These are phyloP conservation scores for Wickerhamomyces bovis DNA, from an alignment of 805 yeast genomes.

Conservation along the genomic window DNA sequence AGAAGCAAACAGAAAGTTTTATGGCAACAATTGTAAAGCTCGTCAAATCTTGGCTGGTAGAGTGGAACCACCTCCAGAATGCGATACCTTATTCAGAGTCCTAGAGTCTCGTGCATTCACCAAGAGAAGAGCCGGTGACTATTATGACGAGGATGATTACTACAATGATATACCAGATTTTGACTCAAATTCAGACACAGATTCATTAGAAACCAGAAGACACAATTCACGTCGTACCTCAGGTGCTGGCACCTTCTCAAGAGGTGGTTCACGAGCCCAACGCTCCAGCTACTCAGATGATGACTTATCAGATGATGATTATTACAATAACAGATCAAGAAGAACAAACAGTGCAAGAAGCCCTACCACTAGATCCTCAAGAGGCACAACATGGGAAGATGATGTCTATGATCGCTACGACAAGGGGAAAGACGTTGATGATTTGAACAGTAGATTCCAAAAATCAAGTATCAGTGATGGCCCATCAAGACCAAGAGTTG, in stretches of 20 bases:
- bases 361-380: conserved; percentile 11
- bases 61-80: conserved; percentile 89
- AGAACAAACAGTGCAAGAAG: conserved; percentile 18
- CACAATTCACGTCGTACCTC: not conserved
- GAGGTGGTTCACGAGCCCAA: conserved; percentile 15
- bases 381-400: conserved; percentile 73
- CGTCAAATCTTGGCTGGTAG: conserved; percentile 76
- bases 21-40: conserved; percentile 87
- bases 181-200: conserved; percentile 15
- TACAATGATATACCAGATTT: conserved; percentile 53
- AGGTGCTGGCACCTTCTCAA: conserved; percentile 1
- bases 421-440: conserved; percentile 28
- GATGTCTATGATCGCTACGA: conserved; percentile 63
- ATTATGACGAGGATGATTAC: conserved; percentile 53
- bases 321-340: conserved; percentile 26
- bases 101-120: conserved; percentile 81
- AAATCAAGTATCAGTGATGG: conserved; percentile 32
- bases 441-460: conserved; percentile 33
- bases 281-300: conserved; percentile 26
- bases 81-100: conserved; percentile 81
- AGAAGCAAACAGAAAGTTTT: conserved; percentile 93
- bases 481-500: conserved; percentile 37
- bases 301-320: conserved; percentile 34
- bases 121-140: conserved; percentile 39
- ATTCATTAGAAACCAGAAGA: conserved; percentile 27